phyloP scores from a whole-genome alignment of 2,329 filamentous ascomycete species.

The Pseudogymnoascus sp. region DNA sequence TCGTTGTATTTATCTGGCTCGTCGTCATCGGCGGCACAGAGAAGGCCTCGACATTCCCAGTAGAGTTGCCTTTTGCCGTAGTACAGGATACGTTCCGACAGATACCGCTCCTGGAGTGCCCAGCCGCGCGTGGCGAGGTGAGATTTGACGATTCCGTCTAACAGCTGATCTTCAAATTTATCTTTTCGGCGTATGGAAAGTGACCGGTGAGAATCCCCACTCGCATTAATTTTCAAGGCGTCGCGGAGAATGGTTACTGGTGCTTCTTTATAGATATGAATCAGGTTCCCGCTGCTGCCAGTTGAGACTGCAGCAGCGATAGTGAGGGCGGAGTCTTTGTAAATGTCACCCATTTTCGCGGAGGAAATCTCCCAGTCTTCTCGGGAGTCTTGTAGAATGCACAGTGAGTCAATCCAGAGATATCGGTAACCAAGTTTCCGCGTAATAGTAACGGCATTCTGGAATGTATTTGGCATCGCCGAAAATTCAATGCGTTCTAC shows the following conservation, averaged over 20 bases:
- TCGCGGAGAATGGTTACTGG: background rate
- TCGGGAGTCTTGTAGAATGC: background rate
- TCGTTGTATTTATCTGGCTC: background rate
- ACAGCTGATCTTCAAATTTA: background rate
- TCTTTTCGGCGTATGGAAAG: background rate
- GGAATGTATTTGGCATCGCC: background rate
- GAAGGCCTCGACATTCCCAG: slow-evolving; percentile 13
- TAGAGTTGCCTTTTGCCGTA: slow-evolving; percentile 12
- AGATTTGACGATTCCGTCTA: background rate
- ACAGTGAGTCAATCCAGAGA: slow-evolving; percentile 1
- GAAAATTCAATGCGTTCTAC: background rate
- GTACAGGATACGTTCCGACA: slow-evolving; percentile 11
- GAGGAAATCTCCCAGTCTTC: background rate
- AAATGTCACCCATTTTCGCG: background rate
- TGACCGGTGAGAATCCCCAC: background rate
- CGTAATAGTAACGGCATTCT: background rate
- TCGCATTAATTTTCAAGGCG: background rate
- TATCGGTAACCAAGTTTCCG: background rate
- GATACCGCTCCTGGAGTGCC: slow-evolving; percentile 12
- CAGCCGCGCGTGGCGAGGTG: background rate
- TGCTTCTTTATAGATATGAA: background rate
- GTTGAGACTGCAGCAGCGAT: background rate
- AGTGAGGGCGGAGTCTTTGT: background rate
- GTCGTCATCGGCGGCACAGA: background rate
- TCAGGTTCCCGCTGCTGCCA: background rate